Conservation (phyloP, 768 basidiomycete species). For the Nidula microcarpa region DNA sequence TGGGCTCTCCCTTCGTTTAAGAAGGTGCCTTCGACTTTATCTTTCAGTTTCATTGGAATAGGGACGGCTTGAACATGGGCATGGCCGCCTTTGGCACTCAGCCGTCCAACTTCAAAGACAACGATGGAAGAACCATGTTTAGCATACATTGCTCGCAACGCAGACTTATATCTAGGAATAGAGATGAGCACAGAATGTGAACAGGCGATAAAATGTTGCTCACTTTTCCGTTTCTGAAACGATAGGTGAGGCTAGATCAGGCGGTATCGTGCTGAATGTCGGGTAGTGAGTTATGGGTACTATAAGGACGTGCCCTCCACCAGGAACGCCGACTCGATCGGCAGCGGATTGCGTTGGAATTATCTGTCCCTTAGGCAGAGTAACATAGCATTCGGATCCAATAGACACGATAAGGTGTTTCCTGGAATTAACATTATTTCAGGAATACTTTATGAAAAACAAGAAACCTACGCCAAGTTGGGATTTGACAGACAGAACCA, state of each 20-base stretch:
- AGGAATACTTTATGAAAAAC: neutral
- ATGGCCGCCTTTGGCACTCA: constrained; percentile 86
- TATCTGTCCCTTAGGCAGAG: constrained; percentile 95
- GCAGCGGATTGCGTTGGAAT: constrained; percentile 69
- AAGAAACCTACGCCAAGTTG: constrained; percentile 58
- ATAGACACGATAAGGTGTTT: constrained; percentile 97
- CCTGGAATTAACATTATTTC: constrained; percentile 32
- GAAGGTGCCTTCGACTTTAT: constrained; percentile 71
- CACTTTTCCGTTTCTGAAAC: constrained; percentile 78
- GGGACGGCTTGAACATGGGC: constrained; percentile 90
- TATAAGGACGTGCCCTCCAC: constrained; percentile 94
- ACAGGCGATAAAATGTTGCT: constrained; percentile 4
- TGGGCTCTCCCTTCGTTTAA: constrained; percentile 58
- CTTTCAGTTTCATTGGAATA: constrained; percentile 59
- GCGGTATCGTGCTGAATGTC: constrained; percentile 78
- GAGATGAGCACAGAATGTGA: neutral
- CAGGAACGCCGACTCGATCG: constrained; percentile 64
- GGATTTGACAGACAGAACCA: constrained; percentile 99
- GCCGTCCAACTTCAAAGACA: constrained; percentile 83
- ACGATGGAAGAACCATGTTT: constrained; percentile 68
- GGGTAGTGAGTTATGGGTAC: constrained; percentile 94
- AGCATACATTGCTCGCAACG: constrained; percentile 69
- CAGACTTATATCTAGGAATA: constrained; percentile 66
- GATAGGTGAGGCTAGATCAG: constrained; percentile 73
- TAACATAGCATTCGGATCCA: constrained; percentile 90